These are phyloP conservation scores for Erodium maritimum DNA, from an alignment of 345 rosid species.

Conservation along the genomic window DNA sequence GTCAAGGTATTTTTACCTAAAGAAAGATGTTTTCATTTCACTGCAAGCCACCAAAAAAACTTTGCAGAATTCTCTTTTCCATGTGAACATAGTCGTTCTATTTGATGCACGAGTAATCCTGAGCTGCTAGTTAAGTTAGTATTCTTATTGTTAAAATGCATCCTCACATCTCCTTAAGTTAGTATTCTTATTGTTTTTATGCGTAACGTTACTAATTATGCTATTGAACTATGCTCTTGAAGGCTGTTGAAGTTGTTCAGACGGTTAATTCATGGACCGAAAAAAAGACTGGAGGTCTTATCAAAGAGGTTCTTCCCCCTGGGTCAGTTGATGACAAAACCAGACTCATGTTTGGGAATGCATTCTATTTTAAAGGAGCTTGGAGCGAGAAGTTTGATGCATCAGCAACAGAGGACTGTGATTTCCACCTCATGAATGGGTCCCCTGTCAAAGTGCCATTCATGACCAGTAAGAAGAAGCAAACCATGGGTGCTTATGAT, in stretches of 20 bases:
- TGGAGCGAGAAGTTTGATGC: conserved; percentile 63
- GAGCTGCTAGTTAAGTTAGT: background rate
- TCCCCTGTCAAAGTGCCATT: conserved; percentile 41
- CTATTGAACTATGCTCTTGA: conserved; percentile 6
- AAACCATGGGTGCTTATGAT: conserved; percentile 28
- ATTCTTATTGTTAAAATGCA: background rate
- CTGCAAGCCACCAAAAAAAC: background rate
- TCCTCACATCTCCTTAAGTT: background rate
- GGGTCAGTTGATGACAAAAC: conserved; percentile 45
- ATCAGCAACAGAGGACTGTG: conserved; percentile 35
- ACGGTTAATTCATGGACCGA: conserved; percentile 77
- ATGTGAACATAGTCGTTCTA: background rate
- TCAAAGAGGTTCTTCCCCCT: conserved; percentile 57
- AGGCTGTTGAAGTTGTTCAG: conserved; percentile 52
- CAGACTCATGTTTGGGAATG: conserved; percentile 58
- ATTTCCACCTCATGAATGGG: conserved; percentile 55
- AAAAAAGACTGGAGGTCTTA: conserved; percentile 58
- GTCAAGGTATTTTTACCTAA: background rate
- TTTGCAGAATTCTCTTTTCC: background rate
- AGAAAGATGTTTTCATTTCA: background rate
- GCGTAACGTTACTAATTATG: background rate
- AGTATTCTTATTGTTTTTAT: background rate
- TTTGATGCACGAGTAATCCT: background rate
- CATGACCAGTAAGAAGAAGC: conserved; percentile 70
- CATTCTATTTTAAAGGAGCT: conserved; percentile 71